phyloP scores from a whole-genome alignment of 108 stramenopile genomes.

The Cylindrotheca closterium region DNA sequence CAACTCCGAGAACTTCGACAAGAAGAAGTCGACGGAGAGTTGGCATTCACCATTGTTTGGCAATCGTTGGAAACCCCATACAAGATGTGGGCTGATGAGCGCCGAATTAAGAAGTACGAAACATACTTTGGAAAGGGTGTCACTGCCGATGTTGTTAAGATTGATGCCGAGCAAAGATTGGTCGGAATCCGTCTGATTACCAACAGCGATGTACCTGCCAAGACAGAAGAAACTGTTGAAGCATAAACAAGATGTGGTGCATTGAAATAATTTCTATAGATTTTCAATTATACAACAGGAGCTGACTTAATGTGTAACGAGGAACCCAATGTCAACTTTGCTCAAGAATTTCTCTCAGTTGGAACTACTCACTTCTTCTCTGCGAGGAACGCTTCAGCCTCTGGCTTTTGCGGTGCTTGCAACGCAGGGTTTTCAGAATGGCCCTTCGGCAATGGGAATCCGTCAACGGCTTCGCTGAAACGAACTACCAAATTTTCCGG shows the following conservation, averaged over 20 bases:
- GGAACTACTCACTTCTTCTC: conserved; percentile 4
- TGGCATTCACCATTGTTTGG: conserved; percentile 94
- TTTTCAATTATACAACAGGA: not conserved
- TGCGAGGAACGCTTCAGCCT: conserved; percentile 45
- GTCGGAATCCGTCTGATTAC: conserved; percentile 93
- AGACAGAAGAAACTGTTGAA: not conserved
- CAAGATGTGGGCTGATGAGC: conserved; percentile 96
- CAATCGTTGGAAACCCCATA: conserved; percentile 92
- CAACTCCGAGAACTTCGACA: conserved; percentile 88
- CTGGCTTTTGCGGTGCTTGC: conserved; percentile 34
- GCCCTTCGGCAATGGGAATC: conserved; percentile 56
- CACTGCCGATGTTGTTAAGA: conserved; percentile 89
- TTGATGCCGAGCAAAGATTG: conserved; percentile 88
- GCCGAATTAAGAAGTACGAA: conserved; percentile 88
- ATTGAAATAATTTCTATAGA: not conserved
- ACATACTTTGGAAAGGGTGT: conserved; percentile 94
- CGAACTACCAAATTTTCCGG: conserved; percentile 52
- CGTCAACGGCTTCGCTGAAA: conserved; percentile 54
- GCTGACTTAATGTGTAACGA: too few relatives aligned
- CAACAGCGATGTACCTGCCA: conserved; percentile 5
- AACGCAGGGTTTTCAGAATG: conserved; percentile 46
- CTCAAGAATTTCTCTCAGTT: too few relatives aligned
- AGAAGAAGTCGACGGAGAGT: conserved; percentile 69
- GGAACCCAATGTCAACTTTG: too few relatives aligned
- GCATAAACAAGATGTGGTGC: not conserved